phyloP scores from a whole-genome alignment of 441 rosid species.

The Biscutella laevigata region DNA sequence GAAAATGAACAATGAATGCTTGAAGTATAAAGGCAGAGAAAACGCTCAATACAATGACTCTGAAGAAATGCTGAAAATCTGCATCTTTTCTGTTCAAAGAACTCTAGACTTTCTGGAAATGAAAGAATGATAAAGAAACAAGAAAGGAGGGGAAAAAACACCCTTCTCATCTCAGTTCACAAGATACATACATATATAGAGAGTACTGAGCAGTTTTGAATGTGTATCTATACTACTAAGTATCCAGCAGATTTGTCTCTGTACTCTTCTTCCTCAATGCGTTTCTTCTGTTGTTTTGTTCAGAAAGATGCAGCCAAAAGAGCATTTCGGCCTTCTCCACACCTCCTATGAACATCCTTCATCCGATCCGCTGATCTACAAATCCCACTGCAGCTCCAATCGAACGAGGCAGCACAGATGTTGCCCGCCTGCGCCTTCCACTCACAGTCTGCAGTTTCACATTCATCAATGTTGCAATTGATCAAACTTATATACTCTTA shows the following conservation, averaged over 20 bases:
- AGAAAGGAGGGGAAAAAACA: constrained; percentile 24
- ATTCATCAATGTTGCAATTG: neutral
- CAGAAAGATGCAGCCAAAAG: constrained; percentile 31
- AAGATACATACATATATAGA: constrained; percentile 16
- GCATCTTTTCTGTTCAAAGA: constrained; percentile 11
- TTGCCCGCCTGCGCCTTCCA: constrained; percentile 48
- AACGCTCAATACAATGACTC: constrained; percentile 7
- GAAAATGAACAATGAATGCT: neutral
- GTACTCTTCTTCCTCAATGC: constrained; percentile 13
- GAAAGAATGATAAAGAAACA: constrained; percentile 1
- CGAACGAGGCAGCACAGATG: constrained; percentile 41
- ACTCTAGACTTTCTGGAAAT: constrained; percentile 8
- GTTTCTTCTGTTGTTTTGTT: constrained; percentile 17
- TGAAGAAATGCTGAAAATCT: constrained; percentile 2
- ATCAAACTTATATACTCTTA: neutral
- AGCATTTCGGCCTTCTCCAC: constrained; percentile 38
- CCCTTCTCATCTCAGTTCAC: constrained; percentile 24
- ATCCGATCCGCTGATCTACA: constrained; percentile 41
- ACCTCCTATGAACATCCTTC: constrained; percentile 41
- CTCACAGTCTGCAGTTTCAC: constrained; percentile 32
- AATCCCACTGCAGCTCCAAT: constrained; percentile 44
- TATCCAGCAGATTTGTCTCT: constrained; percentile 12
- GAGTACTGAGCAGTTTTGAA: neutral
- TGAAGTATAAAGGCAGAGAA: constrained; percentile 14
- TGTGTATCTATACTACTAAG: constrained; percentile 19